Evolutionary conservation across 306 rosid species (phyloP), one percentile per base, ranked within the genome.

Genomic region (Carpinus viminea): DNA sequence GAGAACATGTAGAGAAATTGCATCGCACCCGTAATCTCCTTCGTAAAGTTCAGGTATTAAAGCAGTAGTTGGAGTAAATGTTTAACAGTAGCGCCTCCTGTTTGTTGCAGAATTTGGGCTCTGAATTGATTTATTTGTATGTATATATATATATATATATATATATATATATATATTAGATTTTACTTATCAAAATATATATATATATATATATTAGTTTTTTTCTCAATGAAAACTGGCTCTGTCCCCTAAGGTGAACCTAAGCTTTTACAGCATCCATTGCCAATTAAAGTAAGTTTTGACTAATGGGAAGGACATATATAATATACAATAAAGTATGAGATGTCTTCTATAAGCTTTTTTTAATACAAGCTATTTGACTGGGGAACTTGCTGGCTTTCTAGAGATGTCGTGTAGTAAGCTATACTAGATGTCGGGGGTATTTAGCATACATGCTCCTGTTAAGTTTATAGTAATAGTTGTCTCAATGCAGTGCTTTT

Each of bases 1-100:
- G 98, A 86, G 98, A 93, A 81, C 95, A 91, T 76, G 83, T 93
- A 53, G 98, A 91, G 90, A 93, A 91, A 77, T 82, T 91, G 82
- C 97, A 93, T 75, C 89, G 87, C 45, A 93, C 97, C 3, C 88
- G 93, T 56, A 93, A 93, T 77, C 98, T 93, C 82, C 95, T 93
- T 78, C 95, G 98, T 46, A 93, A 93, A 89, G 95, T 93, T 80
- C 98, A 91, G 98, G 98, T 93, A 73, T 57, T 80, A 53, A 61
- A 64, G 68, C 81, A 54, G 13, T 21, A 45, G 2, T 48, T 38
- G 28, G 48, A 21, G 47, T 54, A 47, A 5, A 59, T 4, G 31
- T 24, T 59, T 3, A 20, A 20, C 61, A 74, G 75, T 38, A 8
- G 70, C 17, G 17, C 45, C 7, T 56, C 47, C 21, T 76, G 45